Evolutionary conservation across 345 rosid genomes (phyloP).

Genomic region (Microthlaspi erraticum): DNA sequence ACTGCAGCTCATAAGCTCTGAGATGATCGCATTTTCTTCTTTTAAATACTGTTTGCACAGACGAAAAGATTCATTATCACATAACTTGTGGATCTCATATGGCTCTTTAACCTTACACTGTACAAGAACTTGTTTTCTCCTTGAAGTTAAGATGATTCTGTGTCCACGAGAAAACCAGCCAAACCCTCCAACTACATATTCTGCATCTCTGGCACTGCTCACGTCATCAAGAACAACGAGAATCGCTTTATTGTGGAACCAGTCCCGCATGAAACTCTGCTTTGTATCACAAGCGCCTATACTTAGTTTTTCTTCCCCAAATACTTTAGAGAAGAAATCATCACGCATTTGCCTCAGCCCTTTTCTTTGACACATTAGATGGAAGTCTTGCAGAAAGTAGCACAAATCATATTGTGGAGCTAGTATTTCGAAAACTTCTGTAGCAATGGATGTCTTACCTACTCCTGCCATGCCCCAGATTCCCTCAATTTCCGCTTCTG

Average conservation of each 20-base stretch:
- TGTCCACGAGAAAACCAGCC: conserved; percentile 43
- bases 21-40: not conserved
- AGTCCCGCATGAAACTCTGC: conserved; percentile 30
- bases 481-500: not conserved
- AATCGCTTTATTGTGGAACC: not conserved
- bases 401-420: conserved; percentile 24
- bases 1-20: conserved; percentile 19
- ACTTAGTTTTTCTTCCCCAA: conserved; percentile 38
- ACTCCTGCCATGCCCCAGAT: conserved; percentile 37
- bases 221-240: conserved; percentile 41
- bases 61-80: conserved; percentile 12
- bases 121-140: conserved; percentile 41
- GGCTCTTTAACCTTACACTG: conserved; percentile 30
- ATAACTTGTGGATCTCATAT: conserved; percentile 1
- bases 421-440: conserved; percentile 7
- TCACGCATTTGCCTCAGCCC: conserved; percentile 31
- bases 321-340: conserved; percentile 31
- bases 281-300: conserved; percentile 10
- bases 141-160: conserved; percentile 32
- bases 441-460: conserved; percentile 42
- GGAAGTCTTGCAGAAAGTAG: conserved; percentile 32
- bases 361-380: not conserved
- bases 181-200: conserved; percentile 40
- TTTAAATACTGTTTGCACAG: conserved; percentile 11
- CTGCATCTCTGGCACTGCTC: conserved; percentile 33